Evolutionary conservation across 225 moss, liverwort and hornwort species (phyloP).

Genomic region (Anthoceros angustus): DNA sequence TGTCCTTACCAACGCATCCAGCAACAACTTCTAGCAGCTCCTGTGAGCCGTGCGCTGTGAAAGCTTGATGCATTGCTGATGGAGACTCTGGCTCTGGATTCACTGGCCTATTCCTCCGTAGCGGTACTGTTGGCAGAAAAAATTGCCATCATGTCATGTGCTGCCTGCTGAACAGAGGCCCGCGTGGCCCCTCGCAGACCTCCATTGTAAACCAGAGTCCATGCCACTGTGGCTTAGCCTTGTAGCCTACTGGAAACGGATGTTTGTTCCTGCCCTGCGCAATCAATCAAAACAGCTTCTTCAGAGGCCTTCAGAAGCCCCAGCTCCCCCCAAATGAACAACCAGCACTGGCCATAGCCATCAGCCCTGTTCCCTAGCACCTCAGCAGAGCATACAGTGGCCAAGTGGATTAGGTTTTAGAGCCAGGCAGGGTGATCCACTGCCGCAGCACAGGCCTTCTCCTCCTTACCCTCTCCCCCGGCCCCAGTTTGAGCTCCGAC

Average conservation of each 20-base stretch:
- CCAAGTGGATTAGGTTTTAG: too few relatives aligned
- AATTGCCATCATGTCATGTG: not conserved
- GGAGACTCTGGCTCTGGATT: not conserved
- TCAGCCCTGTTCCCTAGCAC: too few relatives aligned
- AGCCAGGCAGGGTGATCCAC: too few relatives aligned
- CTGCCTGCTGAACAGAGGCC: not conserved
- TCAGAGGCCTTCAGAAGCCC: too few relatives aligned
- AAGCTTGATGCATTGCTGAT: not conserved
- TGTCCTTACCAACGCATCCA: not conserved
- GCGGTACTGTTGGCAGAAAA: not conserved
- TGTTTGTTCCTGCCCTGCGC: not conserved
- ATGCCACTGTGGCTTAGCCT: not conserved
- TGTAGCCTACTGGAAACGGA: not conserved
- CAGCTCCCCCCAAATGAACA: too few relatives aligned
- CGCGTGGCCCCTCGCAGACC: not conserved
- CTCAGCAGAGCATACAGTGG: too few relatives aligned
- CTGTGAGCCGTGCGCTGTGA: not conserved
- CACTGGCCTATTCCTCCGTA: not conserved
- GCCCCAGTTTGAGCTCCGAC: too few relatives aligned
- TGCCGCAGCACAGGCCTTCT: too few relatives aligned
- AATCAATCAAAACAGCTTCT: not conserved
- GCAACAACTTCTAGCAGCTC: constrained; percentile 1
- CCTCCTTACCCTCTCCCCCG: too few relatives aligned
- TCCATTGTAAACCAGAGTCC: not conserved
- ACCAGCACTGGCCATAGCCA: too few relatives aligned